A percentile compares a stretch with the other conserved stretches of the same genome.
These are phyloP conservation scores for Dryas octopetala DNA, from an alignment of 306 rosid genomes.

Conservation along the genomic window DNA sequence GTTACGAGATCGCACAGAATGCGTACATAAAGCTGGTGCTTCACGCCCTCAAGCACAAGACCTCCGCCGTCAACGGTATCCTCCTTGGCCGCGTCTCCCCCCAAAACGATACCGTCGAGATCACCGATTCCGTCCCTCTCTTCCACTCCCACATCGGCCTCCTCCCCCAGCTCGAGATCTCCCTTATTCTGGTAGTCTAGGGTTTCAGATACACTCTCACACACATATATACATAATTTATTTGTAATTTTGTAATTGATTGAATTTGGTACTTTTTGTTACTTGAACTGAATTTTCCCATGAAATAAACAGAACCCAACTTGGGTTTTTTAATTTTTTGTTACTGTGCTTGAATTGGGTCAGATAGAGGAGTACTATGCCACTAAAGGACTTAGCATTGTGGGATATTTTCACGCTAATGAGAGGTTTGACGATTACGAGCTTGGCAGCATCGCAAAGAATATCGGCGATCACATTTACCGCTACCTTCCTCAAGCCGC, in stretches of 20 bases:
- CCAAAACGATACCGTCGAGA: slow-evolving; percentile 61
- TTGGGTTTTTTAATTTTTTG: not conserved
- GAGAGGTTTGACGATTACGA: slow-evolving; percentile 88
- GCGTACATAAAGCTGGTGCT: slow-evolving; percentile 85
- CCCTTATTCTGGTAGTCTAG: slow-evolving; percentile 72
- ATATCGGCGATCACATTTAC: slow-evolving; percentile 80
- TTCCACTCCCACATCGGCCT: slow-evolving; percentile 88
- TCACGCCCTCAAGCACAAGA: slow-evolving; percentile 76
- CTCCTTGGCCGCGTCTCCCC: slow-evolving; percentile 78
- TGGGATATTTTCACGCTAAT: slow-evolving; percentile 92
- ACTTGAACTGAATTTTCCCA: not conserved
- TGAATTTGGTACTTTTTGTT: no score
- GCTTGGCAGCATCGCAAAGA: slow-evolving; percentile 76
- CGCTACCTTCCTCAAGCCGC: slow-evolving; percentile 89
- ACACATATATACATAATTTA: not conserved
- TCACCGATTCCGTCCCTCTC: slow-evolving; percentile 88
- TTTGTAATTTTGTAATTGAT: not conserved
- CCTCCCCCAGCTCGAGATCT: slow-evolving; percentile 93
- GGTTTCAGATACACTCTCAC: not conserved
- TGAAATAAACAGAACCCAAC: not conserved
- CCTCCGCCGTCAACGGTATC: slow-evolving; percentile 86
- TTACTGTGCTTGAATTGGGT: slow-evolving; percentile 19
- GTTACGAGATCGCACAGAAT: slow-evolving; percentile 71
- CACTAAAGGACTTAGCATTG: slow-evolving; percentile 64
- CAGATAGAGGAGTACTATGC: slow-evolving; percentile 88